Evolutionary conservation across 352 stramenopile genomes (phyloP).

Genomic region (Lagenidium giganteum): DNA sequence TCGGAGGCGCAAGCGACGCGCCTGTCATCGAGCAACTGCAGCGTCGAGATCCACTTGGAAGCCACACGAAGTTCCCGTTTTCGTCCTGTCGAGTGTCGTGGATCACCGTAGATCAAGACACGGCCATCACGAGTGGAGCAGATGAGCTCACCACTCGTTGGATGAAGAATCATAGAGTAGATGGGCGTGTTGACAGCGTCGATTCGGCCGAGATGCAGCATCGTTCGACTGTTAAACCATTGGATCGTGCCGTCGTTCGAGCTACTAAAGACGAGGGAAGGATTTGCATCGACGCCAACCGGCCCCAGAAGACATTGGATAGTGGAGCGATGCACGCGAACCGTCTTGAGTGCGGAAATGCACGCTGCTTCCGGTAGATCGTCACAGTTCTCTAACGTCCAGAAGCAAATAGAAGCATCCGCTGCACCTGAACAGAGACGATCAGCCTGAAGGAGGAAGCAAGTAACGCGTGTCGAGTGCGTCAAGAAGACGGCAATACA

Average conservation of each 20-base stretch:
- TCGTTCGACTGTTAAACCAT: conserved; percentile 38
- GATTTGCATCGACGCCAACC: neutral
- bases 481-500: conserved; percentile 32
- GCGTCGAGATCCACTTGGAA: conserved; percentile 56
- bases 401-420: conserved; percentile 56
- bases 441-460: conserved; percentile 17
- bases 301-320: conserved; percentile 40
- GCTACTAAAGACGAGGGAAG: conserved; percentile 37
- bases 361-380: neutral
- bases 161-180: conserved; percentile 36
- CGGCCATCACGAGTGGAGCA: conserved; percentile 66
- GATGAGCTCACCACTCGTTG: conserved; percentile 25
- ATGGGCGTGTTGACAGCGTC: conserved; percentile 39
- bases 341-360: conserved; percentile 14
- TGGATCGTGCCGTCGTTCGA: conserved; percentile 79
- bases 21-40: conserved; percentile 32
- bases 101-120: conserved; percentile 39
- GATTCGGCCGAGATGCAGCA: conserved; percentile 39
- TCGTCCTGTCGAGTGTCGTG: conserved; percentile 2
- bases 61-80: conserved; percentile 36
- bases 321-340: conserved; percentile 40
- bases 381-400: conserved; percentile 16
- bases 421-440: conserved; percentile 55
- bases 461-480: conserved; percentile 52
- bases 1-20: conserved; percentile 50